Evolutionary conservation across 2,329 filamentous ascomycete genomes (phyloP), one percentile per base, ranked within the genome.

Genomic region (Amesomyces nigricolor): DNA sequence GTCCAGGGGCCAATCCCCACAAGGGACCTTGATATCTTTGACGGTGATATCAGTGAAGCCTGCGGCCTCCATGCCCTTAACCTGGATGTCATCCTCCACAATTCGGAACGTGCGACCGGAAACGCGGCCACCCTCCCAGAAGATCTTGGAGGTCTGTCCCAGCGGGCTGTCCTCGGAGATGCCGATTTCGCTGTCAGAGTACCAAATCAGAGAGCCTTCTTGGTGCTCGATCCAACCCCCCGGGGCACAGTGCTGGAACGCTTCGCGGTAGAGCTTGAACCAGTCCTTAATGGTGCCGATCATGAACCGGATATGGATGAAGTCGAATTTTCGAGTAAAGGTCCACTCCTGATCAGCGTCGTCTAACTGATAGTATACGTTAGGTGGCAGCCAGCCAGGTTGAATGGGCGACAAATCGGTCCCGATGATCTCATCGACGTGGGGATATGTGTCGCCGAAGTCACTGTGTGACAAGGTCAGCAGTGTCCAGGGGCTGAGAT

Each of bases 141-240:
- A 35, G 32, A 35, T 35, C 32, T 35, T 35, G 32, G 32, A 10
- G 32, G 11, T 10, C 32, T 35, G 32, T 35, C 11, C 32, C 32
- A 35, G 32, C 9, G 32, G 9, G 11, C 32, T 35, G 11, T 35
- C 11, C 32, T 35, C 32, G 32, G 32, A 13, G 11, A 35, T 35
- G 11, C 32, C 32, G 11, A 10, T 35, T 3, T 35, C 63, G 84
- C 22, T 81, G 45, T 84, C 32, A 13, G 80, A 72, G 11, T 42
- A 47, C 32, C 57, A 50, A 6, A 44, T 50, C 10, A 42, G 29
- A 11, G 50, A 53, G 13, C 42, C 32, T 43, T 58, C 57, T 16
- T 55, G 47, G 49, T 53, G 42, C 50, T 63, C 60, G 17, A 63
- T 44, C 43, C 42, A 63, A 7, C 61, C 62, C 2, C 61, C 62